Conservation (phyloP, 2,329 filamentous ascomycete species). For the Penicillium janthinellum region DNA sequence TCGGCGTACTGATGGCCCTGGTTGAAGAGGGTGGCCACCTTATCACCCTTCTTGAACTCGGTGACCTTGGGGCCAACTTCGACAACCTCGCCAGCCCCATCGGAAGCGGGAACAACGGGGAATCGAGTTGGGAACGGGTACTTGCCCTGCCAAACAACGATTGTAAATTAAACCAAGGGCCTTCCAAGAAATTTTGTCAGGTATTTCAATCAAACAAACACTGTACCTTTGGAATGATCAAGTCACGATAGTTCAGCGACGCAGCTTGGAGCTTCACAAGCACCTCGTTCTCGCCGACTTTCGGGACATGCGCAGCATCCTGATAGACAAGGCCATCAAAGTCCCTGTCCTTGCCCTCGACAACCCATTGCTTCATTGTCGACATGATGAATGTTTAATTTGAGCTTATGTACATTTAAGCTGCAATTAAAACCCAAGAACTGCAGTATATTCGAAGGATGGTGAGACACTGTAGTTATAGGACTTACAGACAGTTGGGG, state of each 20-base stretch:
- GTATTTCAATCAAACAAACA: conserved; percentile 49
- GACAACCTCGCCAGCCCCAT: conserved; percentile 50
- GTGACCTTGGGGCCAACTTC: conserved; percentile 58
- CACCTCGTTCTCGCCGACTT: conserved; percentile 69
- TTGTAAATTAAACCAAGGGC: background rate
- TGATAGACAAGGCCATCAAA: conserved; percentile 64
- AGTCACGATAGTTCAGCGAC: conserved; percentile 54
- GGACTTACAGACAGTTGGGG: background rate
- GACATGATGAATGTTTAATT: conserved; percentile 33
- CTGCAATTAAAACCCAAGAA: background rate
- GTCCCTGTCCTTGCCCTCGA: conserved; percentile 52
- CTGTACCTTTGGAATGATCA: conserved; percentile 50
- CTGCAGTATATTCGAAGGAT: background rate
- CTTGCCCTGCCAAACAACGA: conserved; percentile 26
- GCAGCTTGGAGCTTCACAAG: conserved; percentile 65
- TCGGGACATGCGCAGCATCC: conserved; percentile 56
- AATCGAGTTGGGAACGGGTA: conserved; percentile 38
- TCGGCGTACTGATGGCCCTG: conserved; percentile 57
- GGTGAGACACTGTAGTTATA: background rate
- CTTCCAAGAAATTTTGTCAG: conserved; percentile 23
- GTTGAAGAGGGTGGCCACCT: conserved; percentile 61
- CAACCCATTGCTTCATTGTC: conserved; percentile 58
- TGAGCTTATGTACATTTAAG: background rate
- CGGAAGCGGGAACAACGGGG: conserved; percentile 38
- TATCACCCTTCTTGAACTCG: conserved; percentile 60